Evolutionary conservation across 2,329 filamentous ascomycete species (phyloP).

Genomic region (Stagonosporopsis rhizophila): DNA sequence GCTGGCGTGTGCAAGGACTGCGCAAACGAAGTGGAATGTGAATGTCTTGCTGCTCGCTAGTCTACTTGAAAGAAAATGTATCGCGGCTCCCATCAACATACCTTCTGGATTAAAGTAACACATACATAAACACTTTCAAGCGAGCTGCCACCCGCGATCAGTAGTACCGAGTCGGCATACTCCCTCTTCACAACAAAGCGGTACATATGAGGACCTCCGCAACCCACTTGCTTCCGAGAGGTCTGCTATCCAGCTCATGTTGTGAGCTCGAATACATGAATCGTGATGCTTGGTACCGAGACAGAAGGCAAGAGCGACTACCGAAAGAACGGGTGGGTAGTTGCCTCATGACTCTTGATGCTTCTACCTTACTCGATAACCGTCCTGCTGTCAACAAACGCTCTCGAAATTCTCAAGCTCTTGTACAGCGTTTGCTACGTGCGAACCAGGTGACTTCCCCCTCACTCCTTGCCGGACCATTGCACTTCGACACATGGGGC

Average conservation of each 20-base stretch:
- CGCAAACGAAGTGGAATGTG: constrained; percentile 6
- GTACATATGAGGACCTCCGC: too few relatives aligned
- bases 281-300: too few relatives aligned
- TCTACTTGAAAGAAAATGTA: neutral
- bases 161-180: too few relatives aligned
- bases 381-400: neutral
- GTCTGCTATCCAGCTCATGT: neutral
- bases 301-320: neutral
- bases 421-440: neutral
- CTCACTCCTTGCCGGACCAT: neutral
- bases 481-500: neutral
- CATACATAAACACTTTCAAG: too few relatives aligned
- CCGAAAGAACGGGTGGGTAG: neutral
- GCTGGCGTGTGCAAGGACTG: neutral
- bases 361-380: neutral
- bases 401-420: neutral
- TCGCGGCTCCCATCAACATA: neutral
- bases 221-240: neutral
- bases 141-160: too few relatives aligned
- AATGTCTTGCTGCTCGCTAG: neutral
- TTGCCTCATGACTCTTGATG: too few relatives aligned
- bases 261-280: neutral
- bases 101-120: too few relatives aligned
- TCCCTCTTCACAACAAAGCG: too few relatives aligned
- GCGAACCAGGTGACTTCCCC: neutral